Percentiles rank a stretch among this genome's conserved stretches.
Evolutionary conservation across 148 eudicot species (phyloP).

Genomic region (Nepenthes mirabilis): DNA sequence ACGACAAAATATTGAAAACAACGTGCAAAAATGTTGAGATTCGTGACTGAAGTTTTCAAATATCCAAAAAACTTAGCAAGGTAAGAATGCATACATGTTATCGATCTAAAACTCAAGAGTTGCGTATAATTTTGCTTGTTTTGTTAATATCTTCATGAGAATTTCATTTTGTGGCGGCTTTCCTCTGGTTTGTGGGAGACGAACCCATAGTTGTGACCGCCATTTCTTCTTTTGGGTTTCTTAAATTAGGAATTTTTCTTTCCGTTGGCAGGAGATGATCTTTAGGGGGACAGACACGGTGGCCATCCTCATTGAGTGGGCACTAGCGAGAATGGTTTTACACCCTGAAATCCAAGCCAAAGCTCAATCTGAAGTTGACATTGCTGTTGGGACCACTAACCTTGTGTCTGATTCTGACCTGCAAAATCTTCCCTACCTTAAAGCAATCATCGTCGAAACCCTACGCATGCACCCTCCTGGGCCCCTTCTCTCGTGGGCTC

Average conservation of each 20-base stretch:
- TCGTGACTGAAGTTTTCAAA: too few relatives aligned
- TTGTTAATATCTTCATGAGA: too few relatives aligned
- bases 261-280: slow-evolving; percentile 61
- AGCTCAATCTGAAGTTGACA: slow-evolving; percentile 65
- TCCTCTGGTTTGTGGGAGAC: too few relatives aligned
- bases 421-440: slow-evolving; percentile 61
- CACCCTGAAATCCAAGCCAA: slow-evolving; percentile 88
- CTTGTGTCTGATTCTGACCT: slow-evolving; percentile 53
- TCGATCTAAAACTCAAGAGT: too few relatives aligned
- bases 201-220: neutral
- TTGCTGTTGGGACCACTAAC: slow-evolving; percentile 23
- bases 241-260: neutral
- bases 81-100: too few relatives aligned
- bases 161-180: too few relatives aligned
- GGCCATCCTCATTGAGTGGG: slow-evolving; percentile 80
- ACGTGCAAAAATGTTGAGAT: too few relatives aligned
- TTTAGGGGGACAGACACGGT: slow-evolving; percentile 94
- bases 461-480: slow-evolving; percentile 90
- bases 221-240: neutral
- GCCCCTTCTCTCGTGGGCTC: slow-evolving; percentile 94
- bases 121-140: too few relatives aligned
- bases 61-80: too few relatives aligned
- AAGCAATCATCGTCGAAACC: slow-evolving; percentile 72
- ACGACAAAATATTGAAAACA: too few relatives aligned
- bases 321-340: slow-evolving; percentile 80